Percentiles rank a stretch among this genome's conserved stretches.
phyloP scores from a whole-genome alignment of 148 eudicot genomes.

The Salicornia ramosissima region DNA sequence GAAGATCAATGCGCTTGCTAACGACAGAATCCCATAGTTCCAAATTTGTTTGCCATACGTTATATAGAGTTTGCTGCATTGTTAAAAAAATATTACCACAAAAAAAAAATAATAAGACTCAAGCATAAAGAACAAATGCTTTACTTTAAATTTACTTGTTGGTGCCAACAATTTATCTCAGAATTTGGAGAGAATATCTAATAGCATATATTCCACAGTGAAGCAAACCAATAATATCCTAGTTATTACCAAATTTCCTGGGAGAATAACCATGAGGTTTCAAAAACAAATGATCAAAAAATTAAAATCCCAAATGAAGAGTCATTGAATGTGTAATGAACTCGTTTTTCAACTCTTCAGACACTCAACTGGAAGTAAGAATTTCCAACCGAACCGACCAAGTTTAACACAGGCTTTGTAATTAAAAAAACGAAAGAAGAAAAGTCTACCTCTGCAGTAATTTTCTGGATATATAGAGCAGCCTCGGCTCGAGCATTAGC shows the following conservation, averaged over 20 bases:
- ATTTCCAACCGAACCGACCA: background rate
- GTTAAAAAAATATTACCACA: slow-evolving; percentile 13
- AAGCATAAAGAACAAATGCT: slow-evolving; percentile 9
- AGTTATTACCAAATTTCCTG: background rate
- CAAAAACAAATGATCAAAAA: background rate
- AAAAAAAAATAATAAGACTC: background rate
- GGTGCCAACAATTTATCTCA: no score
- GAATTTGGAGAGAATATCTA: background rate
- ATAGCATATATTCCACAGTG: background rate
- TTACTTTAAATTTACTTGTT: background rate
- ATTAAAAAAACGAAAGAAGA: background rate
- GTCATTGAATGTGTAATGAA: background rate
- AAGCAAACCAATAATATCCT: background rate
- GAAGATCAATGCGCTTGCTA: slow-evolving; percentile 56
- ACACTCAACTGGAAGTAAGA: background rate
- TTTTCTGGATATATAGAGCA: slow-evolving; percentile 47
- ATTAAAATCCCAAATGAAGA: background rate
- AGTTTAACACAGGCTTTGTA: background rate
- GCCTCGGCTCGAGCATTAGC: slow-evolving; percentile 74
- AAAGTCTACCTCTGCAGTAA: slow-evolving; percentile 52
- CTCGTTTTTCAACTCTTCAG: background rate
- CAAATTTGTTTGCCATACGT: slow-evolving; percentile 66
- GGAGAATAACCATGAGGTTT: background rate
- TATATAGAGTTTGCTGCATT: slow-evolving; percentile 63
- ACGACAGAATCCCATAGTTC: slow-evolving; percentile 57